Conservation (phyloP, 345 rosid genomes). For the Camelina hispida region DNA sequence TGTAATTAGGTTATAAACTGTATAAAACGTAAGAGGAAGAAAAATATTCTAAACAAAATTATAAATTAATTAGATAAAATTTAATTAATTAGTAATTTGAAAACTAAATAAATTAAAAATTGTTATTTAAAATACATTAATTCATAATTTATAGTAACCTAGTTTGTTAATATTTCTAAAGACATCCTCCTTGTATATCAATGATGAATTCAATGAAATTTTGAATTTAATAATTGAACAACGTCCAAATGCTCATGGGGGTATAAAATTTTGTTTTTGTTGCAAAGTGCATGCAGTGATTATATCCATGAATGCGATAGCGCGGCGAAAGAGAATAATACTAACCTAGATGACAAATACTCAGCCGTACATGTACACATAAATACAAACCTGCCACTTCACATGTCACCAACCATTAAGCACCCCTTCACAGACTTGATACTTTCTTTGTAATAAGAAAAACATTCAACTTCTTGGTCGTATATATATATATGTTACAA, state of each 20-base stretch:
- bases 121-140: no score
- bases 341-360: conserved; percentile 32
- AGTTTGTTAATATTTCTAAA: no score
- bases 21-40: no score
- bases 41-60: no score
- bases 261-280: neutral
- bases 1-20: no score
- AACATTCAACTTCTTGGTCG: conserved; percentile 4
- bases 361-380: conserved; percentile 36
- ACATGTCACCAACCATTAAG: conserved; percentile 40
- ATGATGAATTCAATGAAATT: no score
- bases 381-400: conserved; percentile 40
- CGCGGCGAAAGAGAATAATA: conserved; percentile 28
- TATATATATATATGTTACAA: neutral
- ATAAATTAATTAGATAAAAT: no score
- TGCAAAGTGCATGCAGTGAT: conserved; percentile 36
- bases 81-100: no score
- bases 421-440: neutral
- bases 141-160: no score
- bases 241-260: conserved; percentile 1
- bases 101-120: no score
- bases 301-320: conserved; percentile 35
- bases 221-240: neutral
- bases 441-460: neutral
- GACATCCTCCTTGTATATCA: no score